A percentile compares a stretch with the other conserved stretches of the same genome.
Conservation (phyloP, 164 flowering plant species). For the Chimonanthus praecox region DNA sequence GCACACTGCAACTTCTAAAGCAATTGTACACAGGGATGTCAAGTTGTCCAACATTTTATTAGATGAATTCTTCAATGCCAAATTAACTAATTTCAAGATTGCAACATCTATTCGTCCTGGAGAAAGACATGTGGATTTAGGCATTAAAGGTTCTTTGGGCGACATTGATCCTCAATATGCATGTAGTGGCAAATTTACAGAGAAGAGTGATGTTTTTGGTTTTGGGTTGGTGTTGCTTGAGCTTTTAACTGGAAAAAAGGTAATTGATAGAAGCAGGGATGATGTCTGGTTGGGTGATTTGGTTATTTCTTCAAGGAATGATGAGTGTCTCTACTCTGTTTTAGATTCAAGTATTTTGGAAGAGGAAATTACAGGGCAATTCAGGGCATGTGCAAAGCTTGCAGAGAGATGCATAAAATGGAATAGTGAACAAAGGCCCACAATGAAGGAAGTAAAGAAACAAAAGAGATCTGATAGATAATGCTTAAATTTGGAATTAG, state of each 20-base stretch:
- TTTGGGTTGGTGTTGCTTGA: slow-evolving; percentile 7
- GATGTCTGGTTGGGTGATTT: background rate
- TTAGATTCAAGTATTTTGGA: background rate
- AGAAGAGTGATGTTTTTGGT: slow-evolving; percentile 1
- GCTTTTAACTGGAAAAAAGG: slow-evolving; percentile 5
- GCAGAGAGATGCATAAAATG: slow-evolving; percentile 2
- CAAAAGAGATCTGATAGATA: too few species aligned
- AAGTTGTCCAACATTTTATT: slow-evolving; percentile 10
- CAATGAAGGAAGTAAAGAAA: background rate
- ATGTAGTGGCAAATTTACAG: background rate
- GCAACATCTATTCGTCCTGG: slow-evolving; percentile 1
- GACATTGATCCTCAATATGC: background rate
- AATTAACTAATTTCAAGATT: slow-evolving; percentile 6
- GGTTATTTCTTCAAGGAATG: background rate
- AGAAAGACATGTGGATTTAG: background rate
- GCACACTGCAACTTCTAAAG: slow-evolving; percentile 5
- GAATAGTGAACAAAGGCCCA: background rate
- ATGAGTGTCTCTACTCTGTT: background rate
- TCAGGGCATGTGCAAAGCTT: slow-evolving; percentile 4
- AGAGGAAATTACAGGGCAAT: background rate
- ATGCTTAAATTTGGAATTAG: too few species aligned
- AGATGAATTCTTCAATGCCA: slow-evolving; percentile 14
- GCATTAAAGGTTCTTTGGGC: background rate
- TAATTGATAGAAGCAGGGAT: background rate
- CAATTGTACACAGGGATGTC: slow-evolving; percentile 10